Percentiles rank a stretch among this genome's conserved stretches.
phyloP scores from a whole-genome alignment of 2,329 filamentous ascomycete genomes.

The Hymenoscyphus repandus region DNA sequence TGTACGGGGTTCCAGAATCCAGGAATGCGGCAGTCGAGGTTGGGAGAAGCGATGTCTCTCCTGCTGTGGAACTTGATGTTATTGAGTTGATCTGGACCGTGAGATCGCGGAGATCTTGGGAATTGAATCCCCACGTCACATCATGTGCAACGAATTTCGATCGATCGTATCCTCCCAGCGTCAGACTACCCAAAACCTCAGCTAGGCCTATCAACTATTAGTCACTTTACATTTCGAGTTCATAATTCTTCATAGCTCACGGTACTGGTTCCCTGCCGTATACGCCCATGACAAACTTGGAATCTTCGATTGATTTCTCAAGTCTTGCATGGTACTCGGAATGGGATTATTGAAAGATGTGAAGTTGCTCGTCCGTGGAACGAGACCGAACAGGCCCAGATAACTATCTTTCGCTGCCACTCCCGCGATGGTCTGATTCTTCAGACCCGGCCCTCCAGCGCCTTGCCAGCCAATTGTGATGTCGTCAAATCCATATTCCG shows the following conservation, averaged over 20 bases:
- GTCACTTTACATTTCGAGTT: too few relatives aligned
- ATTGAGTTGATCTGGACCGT: constrained; percentile 33
- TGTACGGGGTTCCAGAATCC: constrained; percentile 34
- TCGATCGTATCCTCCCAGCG: constrained; percentile 36
- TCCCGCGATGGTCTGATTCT: constrained; percentile 11
- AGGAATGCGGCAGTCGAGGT: constrained; percentile 29
- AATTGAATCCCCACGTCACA: constrained; percentile 34
- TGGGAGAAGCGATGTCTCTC: constrained; percentile 8
- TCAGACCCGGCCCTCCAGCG: constrained; percentile 18
- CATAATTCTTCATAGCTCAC: constrained; percentile 7
- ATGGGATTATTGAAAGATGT: constrained; percentile 31
- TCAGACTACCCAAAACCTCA: constrained; percentile 34
- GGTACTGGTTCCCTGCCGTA: constrained; percentile 36
- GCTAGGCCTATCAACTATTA: constrained; percentile 14
- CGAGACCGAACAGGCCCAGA: constrained; percentile 35
- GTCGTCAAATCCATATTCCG: constrained; percentile 11
- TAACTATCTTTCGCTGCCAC: constrained; percentile 8
- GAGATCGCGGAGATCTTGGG: constrained; percentile 33
- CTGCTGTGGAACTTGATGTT: constrained; percentile 19
- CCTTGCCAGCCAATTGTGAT: constrained; percentile 11
- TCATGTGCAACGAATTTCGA: constrained; percentile 34
- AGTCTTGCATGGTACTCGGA: constrained; percentile 31
- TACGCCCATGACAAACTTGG: constrained; percentile 37
- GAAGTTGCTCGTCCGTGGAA: constrained; percentile 35
- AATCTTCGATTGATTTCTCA: constrained; percentile 32